phyloP scores from a whole-genome alignment of 257 asterid species.

The Eustoma russellianum region DNA sequence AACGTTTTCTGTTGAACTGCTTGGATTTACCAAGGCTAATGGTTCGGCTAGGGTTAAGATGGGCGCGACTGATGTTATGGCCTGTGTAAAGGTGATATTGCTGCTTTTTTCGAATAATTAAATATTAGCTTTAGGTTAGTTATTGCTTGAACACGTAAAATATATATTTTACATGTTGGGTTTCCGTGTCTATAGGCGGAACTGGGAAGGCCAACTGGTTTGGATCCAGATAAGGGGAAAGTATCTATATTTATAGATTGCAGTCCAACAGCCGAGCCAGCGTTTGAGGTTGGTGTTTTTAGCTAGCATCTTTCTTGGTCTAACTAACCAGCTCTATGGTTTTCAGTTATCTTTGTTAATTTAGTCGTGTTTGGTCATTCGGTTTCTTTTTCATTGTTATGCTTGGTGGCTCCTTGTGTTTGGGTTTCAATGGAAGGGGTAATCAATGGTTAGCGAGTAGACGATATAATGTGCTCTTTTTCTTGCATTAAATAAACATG shows the following conservation, averaged over 20 bases:
- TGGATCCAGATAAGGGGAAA: constrained; percentile 75
- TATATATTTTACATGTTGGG: constrained; percentile 5
- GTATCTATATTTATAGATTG: constrained; percentile 73
- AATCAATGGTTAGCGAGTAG: no score
- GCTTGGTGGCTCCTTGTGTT: no score
- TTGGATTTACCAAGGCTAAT: constrained; percentile 45
- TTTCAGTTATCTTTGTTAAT: constrained; percentile 1
- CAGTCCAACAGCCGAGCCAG: constrained; percentile 90
- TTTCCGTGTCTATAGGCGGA: constrained; percentile 56
- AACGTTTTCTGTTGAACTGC: background rate
- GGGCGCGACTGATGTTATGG: constrained; percentile 86
- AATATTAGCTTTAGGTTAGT: background rate
- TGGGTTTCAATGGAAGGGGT: no score
- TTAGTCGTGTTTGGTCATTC: background rate
- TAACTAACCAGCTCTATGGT: background rate
- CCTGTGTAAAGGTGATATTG: constrained; percentile 64
- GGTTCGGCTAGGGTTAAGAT: constrained; percentile 89
- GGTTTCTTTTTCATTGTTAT: no score
- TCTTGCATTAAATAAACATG: no score
- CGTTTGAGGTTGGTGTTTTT: constrained; percentile 55
- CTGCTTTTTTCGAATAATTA: background rate
- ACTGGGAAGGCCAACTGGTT: constrained; percentile 68
- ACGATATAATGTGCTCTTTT: no score
- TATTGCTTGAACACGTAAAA: background rate
- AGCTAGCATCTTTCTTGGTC: background rate